These are phyloP conservation scores for Xylogone sp. DNA, from an alignment of 2,329 filamentous ascomycete species.

Conservation along the genomic window DNA sequence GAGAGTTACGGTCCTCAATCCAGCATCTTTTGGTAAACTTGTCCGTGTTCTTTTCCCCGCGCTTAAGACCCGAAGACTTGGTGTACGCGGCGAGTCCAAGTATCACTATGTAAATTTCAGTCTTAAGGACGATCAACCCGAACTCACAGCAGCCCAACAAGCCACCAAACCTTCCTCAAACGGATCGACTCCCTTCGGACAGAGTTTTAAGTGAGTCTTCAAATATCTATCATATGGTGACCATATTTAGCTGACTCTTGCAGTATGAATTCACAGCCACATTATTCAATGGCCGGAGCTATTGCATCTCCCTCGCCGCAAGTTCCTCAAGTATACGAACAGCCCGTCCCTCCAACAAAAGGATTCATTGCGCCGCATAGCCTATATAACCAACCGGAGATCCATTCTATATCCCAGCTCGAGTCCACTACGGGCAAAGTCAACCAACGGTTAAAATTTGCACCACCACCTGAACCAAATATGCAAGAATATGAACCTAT, in stretches of 20 bases:
- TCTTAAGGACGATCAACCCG: conserved; percentile 48
- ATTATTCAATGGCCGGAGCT: conserved; percentile 29
- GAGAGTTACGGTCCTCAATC: conserved; percentile 90
- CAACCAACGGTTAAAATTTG: conserved; percentile 56
- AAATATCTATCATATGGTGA: neutral
- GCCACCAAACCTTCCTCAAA: conserved; percentile 28
- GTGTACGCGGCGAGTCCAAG: conserved; percentile 94
- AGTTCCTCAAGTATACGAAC: conserved; percentile 28
- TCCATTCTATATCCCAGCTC: conserved; percentile 54
- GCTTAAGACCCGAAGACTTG: conserved; percentile 85
- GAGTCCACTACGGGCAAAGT: conserved; percentile 56
- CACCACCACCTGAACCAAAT: conserved; percentile 49
- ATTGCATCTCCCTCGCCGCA: conserved; percentile 36
- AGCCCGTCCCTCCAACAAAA: conserved; percentile 20
- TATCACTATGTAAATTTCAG: conserved; percentile 85
- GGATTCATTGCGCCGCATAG: conserved; percentile 40
- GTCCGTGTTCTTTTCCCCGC: conserved; percentile 95
- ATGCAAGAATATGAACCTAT: conserved; percentile 67
- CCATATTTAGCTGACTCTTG: conserved; percentile 14
- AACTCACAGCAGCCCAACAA: conserved; percentile 35
- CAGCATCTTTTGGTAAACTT: conserved; percentile 95
- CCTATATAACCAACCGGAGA: conserved; percentile 56
- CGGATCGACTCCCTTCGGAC: conserved; percentile 44
- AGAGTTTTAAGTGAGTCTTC: conserved; percentile 46
- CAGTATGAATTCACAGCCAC: conserved; percentile 22